phyloP scores from a whole-genome alignment of 495 filamentous ascomycete genomes.

The Entonaema liquescens region DNA sequence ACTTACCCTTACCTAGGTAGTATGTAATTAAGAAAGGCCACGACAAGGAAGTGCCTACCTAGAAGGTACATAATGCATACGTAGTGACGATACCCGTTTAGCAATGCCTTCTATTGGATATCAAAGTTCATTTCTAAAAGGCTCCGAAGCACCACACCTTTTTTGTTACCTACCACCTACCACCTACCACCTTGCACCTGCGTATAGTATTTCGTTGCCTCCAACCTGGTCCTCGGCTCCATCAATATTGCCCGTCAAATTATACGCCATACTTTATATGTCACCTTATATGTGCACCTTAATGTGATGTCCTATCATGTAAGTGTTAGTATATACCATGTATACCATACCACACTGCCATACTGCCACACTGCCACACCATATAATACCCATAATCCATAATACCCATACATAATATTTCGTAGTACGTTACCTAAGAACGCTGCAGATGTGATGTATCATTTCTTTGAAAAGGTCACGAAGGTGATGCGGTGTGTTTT shows the following conservation, averaged over 20 bases:
- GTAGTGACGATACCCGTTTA: not conserved
- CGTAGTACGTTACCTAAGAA: slow-evolving; percentile 16
- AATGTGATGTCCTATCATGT: no score
- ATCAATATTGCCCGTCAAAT: slow-evolving; percentile 18
- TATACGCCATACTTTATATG: not conserved
- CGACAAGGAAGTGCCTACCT: slow-evolving; percentile 1
- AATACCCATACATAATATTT: not conserved
- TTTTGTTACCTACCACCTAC: slow-evolving; percentile 4
- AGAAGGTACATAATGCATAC: not conserved
- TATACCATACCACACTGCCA: not conserved
- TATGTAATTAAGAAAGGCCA: not conserved
- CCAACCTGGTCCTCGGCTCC: slow-evolving; percentile 39
- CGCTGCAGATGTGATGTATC: slow-evolving; percentile 27
- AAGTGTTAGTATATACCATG: no score
- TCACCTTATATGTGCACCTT: no score
- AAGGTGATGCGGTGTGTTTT: slow-evolving; percentile 29
- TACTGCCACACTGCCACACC: not conserved
- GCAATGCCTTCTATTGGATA: slow-evolving; percentile 12
- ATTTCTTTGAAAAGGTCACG: slow-evolving; percentile 14
- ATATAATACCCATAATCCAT: not conserved
- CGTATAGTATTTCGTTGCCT: slow-evolving; percentile 19
- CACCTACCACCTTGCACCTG: no score
- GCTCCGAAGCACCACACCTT: slow-evolving; percentile 5
- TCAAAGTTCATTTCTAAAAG: slow-evolving; percentile 13
- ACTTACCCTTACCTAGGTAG: no score